These are phyloP conservation scores for Pichia pseudocactophila DNA, from an alignment of 805 yeast species.

Conservation along the genomic window DNA sequence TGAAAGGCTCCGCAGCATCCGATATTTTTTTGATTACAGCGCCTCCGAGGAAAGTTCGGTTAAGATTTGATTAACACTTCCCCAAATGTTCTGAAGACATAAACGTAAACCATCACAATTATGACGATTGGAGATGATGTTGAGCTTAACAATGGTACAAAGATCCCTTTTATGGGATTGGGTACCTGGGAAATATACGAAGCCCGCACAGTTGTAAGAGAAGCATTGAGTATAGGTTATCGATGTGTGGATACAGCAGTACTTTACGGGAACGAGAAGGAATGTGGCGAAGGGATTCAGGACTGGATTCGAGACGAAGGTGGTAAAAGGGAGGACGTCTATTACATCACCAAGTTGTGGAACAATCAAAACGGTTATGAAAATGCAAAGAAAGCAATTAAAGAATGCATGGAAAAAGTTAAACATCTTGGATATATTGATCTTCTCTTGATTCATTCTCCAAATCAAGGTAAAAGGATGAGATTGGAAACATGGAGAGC, in stretches of 20 bases:
- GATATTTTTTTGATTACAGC: too few species aligned
- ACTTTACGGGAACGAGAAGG: conserved; percentile 38
- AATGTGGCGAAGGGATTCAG: conserved; percentile 40
- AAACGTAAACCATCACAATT: too few species aligned
- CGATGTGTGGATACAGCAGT: conserved; percentile 42
- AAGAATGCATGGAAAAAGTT: conserved; percentile 43
- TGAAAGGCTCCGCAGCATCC: too few species aligned
- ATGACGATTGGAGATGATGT: neutral
- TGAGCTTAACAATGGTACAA: conserved; percentile 42
- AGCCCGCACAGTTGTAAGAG: conserved; percentile 34
- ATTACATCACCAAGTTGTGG: conserved; percentile 71
- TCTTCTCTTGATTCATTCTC: conserved; percentile 58
- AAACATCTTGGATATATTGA: conserved; percentile 60
- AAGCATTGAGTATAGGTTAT: conserved; percentile 37
- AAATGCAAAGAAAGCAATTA: conserved; percentile 49
- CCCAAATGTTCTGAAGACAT: too few species aligned
- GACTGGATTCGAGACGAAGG: conserved; percentile 29
- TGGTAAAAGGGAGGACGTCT: conserved; percentile 42
- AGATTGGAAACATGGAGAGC: conserved; percentile 63
- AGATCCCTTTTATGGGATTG: conserved; percentile 41
- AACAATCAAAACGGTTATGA: conserved; percentile 52
- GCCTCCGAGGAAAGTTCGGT: too few species aligned
- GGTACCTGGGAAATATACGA: conserved; percentile 38
- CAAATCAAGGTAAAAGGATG: conserved; percentile 36
- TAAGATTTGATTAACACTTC: too few species aligned